Conservation (phyloP, 768 basidiomycete species). For the Chiua virens region DNA sequence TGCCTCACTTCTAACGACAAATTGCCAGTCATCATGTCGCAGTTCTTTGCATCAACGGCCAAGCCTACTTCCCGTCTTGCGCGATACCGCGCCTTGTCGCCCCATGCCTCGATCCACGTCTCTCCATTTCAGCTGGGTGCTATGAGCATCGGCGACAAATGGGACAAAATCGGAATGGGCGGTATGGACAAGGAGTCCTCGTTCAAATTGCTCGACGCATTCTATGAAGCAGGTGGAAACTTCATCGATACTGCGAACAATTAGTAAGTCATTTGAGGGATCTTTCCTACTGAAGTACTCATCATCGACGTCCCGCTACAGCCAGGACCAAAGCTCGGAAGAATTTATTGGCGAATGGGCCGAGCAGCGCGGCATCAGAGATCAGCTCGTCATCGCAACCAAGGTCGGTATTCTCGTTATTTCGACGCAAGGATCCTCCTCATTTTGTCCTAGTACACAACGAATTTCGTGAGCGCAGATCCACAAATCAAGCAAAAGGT, state of each 20-base stretch:
- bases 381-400: constrained; percentile 50
- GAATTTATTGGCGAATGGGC: constrained; percentile 53
- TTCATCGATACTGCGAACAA: constrained; percentile 50
- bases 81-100: constrained; percentile 38
- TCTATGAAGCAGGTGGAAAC: constrained; percentile 46
- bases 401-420: constrained; percentile 28
- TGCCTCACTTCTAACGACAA: no score
- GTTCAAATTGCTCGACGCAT: constrained; percentile 49
- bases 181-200: constrained; percentile 40
- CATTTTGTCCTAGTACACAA: constrained; percentile 17
- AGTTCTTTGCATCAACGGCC: constrained; percentile 14
- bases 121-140: constrained; percentile 49
- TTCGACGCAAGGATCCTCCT: neutral
- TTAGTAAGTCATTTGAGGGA: constrained; percentile 31
- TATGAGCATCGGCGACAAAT: constrained; percentile 46
- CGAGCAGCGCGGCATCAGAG: constrained; percentile 40
- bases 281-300: neutral
- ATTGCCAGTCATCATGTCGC: neutral
- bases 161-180: constrained; percentile 33
- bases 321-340: constrained; percentile 58
- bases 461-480: constrained; percentile 18
- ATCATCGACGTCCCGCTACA: constrained; percentile 10
- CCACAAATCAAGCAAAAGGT: constrained; percentile 16
- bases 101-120: constrained; percentile 44
- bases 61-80: constrained; percentile 34